These are phyloP conservation scores for Microcyclosporella mali DNA, from an alignment of 2,329 filamentous ascomycete species.

Conservation along the genomic window DNA sequence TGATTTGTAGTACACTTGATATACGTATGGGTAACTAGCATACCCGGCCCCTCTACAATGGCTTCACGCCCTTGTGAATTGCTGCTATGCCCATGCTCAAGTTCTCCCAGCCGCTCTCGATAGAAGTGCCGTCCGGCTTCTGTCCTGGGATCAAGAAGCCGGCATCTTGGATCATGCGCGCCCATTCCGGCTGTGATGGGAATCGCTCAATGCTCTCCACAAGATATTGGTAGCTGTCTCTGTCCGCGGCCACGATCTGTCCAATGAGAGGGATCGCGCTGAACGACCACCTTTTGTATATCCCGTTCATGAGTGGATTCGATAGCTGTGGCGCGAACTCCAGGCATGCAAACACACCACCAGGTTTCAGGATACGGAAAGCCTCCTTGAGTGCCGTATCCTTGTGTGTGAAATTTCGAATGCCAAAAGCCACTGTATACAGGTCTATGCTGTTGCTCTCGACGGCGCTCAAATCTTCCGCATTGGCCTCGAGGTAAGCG, in stretches of 20 bases:
- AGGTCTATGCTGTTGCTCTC: conserved; percentile 72
- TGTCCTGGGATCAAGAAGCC: conserved; percentile 74
- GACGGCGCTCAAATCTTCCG: conserved; percentile 65
- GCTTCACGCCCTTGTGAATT: conserved; percentile 96
- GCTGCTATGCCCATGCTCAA: conserved; percentile 87
- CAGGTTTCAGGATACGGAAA: conserved; percentile 81
- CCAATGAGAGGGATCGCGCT: conserved; percentile 90
- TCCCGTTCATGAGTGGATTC: conserved; percentile 68
- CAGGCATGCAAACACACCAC: conserved; percentile 91
- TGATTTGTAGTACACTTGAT: no score
- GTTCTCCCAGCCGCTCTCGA: conserved; percentile 72
- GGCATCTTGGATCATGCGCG: conserved; percentile 72
- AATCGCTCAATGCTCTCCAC: conserved; percentile 97
- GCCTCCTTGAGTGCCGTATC: conserved; percentile 76
- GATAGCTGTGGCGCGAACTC: conserved; percentile 81
- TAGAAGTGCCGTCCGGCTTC: conserved; percentile 24
- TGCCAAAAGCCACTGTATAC: conserved; percentile 96
- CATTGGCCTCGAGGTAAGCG: conserved; percentile 84
- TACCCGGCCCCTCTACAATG: conserved; percentile 27
- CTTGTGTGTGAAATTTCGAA: conserved; percentile 94
- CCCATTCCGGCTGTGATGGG: conserved; percentile 77
- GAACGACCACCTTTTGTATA: conserved; percentile 97
- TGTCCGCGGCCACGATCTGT: conserved; percentile 85
- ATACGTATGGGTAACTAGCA: neutral
- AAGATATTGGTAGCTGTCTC: conserved; percentile 95